These are phyloP conservation scores for Blastobotrys muscicola DNA, from an alignment of 805 yeast species.

Conservation along the genomic window DNA sequence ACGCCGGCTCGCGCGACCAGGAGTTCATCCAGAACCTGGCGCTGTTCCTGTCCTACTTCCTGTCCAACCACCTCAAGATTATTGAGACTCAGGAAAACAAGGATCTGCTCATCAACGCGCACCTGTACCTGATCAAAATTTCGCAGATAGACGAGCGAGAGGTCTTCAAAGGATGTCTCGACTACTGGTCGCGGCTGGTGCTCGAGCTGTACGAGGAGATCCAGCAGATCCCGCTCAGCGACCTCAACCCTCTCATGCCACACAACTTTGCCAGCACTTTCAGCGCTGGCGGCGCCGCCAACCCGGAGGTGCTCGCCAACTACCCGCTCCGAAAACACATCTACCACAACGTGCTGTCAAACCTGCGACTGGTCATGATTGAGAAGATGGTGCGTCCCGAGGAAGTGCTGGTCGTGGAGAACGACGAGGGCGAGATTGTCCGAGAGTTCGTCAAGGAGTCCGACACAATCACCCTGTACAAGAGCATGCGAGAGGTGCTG, in stretches of 20 bases:
- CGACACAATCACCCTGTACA: slow-evolving; percentile 92
- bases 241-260: slow-evolving; percentile 65
- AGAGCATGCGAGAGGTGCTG: slow-evolving; percentile 89
- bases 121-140: slow-evolving; percentile 70
- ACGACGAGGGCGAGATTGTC: slow-evolving; percentile 98
- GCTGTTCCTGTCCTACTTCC: slow-evolving; percentile 78
- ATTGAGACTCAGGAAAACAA: slow-evolving; percentile 40
- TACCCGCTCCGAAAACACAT: slow-evolving; percentile 80
- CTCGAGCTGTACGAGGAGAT: slow-evolving; percentile 74
- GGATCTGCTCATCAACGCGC: slow-evolving; percentile 59
- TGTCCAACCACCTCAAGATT: slow-evolving; percentile 63
- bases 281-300: slow-evolving; percentile 64
- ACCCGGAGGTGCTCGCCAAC: slow-evolving; percentile 67
- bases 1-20: slow-evolving; percentile 77
- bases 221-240: slow-evolving; percentile 64
- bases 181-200: slow-evolving; percentile 90
- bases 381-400: slow-evolving; percentile 98
- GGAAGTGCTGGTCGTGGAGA: slow-evolving; percentile 92
- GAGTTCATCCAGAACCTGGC: slow-evolving; percentile 93
- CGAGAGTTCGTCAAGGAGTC: slow-evolving; percentile 95
- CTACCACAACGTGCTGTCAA: slow-evolving; percentile 69
- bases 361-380: slow-evolving; percentile 83
- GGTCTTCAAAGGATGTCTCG: slow-evolving; percentile 88
- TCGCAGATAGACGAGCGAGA: slow-evolving; percentile 93
- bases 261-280: slow-evolving; percentile 31